These are phyloP conservation scores for Nothophytophthora sp. DNA, from an alignment of 352 stramenopile species.

Conservation along the genomic window DNA sequence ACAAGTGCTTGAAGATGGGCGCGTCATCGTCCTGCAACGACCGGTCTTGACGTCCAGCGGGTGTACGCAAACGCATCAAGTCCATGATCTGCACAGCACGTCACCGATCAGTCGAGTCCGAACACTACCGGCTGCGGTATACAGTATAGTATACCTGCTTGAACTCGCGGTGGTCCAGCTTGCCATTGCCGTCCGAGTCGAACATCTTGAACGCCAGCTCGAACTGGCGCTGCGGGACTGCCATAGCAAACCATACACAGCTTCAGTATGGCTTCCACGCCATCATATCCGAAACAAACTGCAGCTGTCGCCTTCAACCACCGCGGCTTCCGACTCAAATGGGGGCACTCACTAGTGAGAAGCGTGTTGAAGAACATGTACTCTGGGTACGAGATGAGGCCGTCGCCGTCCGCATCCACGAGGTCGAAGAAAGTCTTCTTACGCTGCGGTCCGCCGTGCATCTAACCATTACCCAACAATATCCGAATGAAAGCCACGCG, in stretches of 20 bases:
- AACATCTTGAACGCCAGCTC: constrained; percentile 92
- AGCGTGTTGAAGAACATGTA: constrained; percentile 92
- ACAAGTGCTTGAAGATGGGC: constrained; percentile 86
- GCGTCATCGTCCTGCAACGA: constrained; percentile 75
- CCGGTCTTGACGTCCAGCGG: constrained; percentile 77
- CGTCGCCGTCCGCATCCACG: constrained; percentile 85
- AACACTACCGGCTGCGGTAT: not conserved
- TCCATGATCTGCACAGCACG: constrained; percentile 71
- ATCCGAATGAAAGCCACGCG: not conserved
- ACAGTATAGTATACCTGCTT: constrained; percentile 49
- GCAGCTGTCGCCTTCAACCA: not conserved
- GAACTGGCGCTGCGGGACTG: constrained; percentile 85
- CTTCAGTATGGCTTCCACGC: not conserved
- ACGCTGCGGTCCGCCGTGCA: constrained; percentile 61
- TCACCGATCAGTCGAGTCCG: not conserved
- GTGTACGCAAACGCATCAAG: constrained; percentile 77
- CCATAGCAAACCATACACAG: not conserved
- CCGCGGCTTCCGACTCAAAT: not conserved
- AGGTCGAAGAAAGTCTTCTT: constrained; percentile 83
- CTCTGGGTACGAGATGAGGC: constrained; percentile 87
- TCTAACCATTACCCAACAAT: constrained; percentile 13
- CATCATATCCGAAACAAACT: not conserved
- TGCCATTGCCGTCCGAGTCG: constrained; percentile 79
- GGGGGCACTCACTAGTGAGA: constrained; percentile 81
- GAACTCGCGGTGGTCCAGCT: constrained; percentile 84